Conservation (phyloP, 257 asterid species). For the Schizonepeta tenuifolia region DNA sequence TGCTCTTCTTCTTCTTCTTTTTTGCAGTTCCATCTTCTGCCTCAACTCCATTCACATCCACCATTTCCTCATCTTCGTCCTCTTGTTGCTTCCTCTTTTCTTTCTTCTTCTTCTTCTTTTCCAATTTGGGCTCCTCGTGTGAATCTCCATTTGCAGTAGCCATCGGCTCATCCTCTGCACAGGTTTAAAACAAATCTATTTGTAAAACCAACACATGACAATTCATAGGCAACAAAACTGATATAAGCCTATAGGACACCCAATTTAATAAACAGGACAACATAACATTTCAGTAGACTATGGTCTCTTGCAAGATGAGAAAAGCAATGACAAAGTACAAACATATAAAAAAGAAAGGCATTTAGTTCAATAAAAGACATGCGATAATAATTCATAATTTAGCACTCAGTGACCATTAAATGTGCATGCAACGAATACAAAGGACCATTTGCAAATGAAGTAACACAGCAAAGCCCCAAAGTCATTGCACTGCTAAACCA, state of each 20-base stretch:
- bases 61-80: conserved; percentile 42
- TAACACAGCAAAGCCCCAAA: background rate
- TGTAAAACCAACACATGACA: background rate
- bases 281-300: background rate
- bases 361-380: background rate
- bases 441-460: background rate
- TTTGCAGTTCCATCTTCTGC: conserved; percentile 61
- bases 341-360: background rate
- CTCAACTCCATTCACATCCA: conserved; percentile 41
- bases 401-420: background rate
- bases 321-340: background rate
- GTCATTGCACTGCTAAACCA: background rate
- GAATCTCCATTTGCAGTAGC: conserved; percentile 51
- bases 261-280: background rate
- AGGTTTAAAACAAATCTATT: background rate
- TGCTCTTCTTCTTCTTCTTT: conserved; percentile 70
- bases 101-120: conserved; percentile 85
- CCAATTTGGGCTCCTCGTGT: conserved; percentile 65
- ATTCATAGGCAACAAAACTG: background rate
- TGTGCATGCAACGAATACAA: background rate
- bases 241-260: too few relatives aligned
- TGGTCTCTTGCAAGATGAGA: background rate
- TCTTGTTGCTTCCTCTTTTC: conserved; percentile 66
- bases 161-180: conserved; percentile 52
- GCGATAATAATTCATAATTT: background rate